Percentiles rank a stretch among this genome's conserved stretches.
Evolutionary conservation across 139 green algal genomes (phyloP).

Genomic region (Micromonas pusilla): DNA sequence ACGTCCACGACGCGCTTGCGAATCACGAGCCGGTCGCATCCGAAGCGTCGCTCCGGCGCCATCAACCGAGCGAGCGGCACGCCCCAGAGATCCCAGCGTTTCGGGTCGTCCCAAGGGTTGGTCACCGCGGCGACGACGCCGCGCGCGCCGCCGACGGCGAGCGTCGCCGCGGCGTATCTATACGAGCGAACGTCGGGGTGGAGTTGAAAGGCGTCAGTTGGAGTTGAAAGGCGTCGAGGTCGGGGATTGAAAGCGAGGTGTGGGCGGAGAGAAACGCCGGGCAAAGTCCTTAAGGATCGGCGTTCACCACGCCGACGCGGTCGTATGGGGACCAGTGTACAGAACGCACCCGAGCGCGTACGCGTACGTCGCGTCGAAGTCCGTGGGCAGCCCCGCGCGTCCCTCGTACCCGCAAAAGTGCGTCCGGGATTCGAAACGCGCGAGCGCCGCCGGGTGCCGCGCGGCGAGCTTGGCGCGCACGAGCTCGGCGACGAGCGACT

Average conservation of each 20-base stretch:
- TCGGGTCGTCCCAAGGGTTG: constrained; percentile 30
- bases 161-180: constrained; percentile 40
- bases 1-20: constrained; percentile 54
- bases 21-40: constrained; percentile 47
- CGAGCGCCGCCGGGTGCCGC: constrained; percentile 25
- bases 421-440: constrained; percentile 27
- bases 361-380: constrained; percentile 62
- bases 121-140: constrained; percentile 55
- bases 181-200: no score
- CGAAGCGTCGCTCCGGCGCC: constrained; percentile 50
- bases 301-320: no score
- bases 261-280: no score
- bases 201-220: no score
- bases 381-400: constrained; percentile 51
- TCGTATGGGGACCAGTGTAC: no score
- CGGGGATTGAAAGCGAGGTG: no score
- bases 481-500: constrained; percentile 52
- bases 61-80: constrained; percentile 49
- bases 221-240: no score
- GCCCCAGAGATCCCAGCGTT: constrained; percentile 52
- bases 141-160: constrained; percentile 39
- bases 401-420: constrained; percentile 55
- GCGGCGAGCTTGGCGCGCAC: constrained; percentile 17
- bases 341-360: constrained; percentile 52
- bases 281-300: no score